Evolutionary conservation across 805 yeast genomes (phyloP), one percentile per base, ranked within the genome.

Genomic region (Lachancea sp.): DNA sequence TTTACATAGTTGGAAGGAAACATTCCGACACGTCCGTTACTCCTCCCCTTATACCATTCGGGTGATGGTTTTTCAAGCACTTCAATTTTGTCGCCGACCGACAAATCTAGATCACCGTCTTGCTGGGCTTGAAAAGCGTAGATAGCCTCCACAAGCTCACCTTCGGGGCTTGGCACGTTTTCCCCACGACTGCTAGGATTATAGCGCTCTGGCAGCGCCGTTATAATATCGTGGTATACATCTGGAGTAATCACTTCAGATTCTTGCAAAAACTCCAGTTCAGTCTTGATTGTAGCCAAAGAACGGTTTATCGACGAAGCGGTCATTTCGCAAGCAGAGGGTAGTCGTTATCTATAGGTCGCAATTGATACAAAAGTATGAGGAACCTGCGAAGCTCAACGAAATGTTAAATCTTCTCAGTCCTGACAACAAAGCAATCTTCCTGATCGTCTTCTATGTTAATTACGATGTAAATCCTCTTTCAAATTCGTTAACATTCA

Each of bases 21-120:
- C 56, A 89, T 80, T 31, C 97, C 98, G 6, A 74, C 72, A 23
- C 62, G 60, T 4, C 76, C 74, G 44, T 75, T 71, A 32, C 70
- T 58, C 13, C 67, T 65, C 34, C 98, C 98, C 56, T 76, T 82
- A 84, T 92, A 88, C 98, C 98, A 90, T 56, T 88, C 90, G 28
- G 74, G 71, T 16, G 90, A 83, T 35, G 82, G 70, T 53, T 77
- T 83, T 56, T 88, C 95, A 5, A 77, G 41, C 4, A 92, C 75
- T 23, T 74, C 72, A 36, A 92, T 60, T 52, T 73, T 77, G 47
- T 83, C 90, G 41, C 94, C 97, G 28, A 65, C 70, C 25, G 50
- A 53, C 15, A 90, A 68, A 7, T 59, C 64, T 52, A 90, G 65
- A 61, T 90, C 98, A 24, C 80, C 90, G 1, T 75, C 67, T 58